Conservation (phyloP, 1,139 yeast genomes). For the Suhomyces yuchorum region DNA sequence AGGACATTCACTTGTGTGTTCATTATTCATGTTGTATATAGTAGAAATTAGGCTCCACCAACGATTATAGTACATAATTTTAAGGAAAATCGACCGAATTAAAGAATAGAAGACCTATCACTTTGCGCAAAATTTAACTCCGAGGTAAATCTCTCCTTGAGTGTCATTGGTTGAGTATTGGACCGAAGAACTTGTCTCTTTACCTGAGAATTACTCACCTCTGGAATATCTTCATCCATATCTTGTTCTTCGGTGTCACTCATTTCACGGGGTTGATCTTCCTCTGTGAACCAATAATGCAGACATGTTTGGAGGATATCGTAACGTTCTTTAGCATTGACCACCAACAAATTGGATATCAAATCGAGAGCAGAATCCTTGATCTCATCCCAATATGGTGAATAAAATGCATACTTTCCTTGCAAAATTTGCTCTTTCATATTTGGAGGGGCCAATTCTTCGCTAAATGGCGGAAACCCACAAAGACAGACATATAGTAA, state of each 20-base stretch:
- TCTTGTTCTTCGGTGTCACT: slow-evolving; percentile 11
- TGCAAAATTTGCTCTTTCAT: slow-evolving; percentile 72
- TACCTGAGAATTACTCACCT: slow-evolving; percentile 3
- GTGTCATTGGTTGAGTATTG: slow-evolving; percentile 37
- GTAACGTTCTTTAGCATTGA: slow-evolving; percentile 56
- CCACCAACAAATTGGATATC: slow-evolving; percentile 60
- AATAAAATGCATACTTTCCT: slow-evolving; percentile 71
- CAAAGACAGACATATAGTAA: slow-evolving; percentile 73
- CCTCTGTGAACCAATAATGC: slow-evolving; percentile 59
- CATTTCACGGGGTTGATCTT: neutral
- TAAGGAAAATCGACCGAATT: neutral
- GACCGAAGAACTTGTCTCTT: slow-evolving; percentile 15
- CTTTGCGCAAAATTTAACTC: slow-evolving; percentile 23
- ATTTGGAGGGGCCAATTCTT: slow-evolving; percentile 75
- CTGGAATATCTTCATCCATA: slow-evolving; percentile 9
- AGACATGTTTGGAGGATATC: slow-evolving; percentile 51
- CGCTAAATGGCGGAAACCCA: slow-evolving; percentile 86
- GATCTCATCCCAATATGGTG: slow-evolving; percentile 79
- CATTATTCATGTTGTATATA: slow-evolving; percentile 5
- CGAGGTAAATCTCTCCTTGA: slow-evolving; percentile 37
- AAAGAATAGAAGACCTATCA: slow-evolving; percentile 15
- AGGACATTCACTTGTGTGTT: neutral
- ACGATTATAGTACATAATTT: neutral
- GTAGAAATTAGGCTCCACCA: neutral
- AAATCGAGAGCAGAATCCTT: slow-evolving; percentile 66